These are phyloP conservation scores for Mrakia hoshinonis DNA, from an alignment of 768 basidiomycete species.

Conservation along the genomic window DNA sequence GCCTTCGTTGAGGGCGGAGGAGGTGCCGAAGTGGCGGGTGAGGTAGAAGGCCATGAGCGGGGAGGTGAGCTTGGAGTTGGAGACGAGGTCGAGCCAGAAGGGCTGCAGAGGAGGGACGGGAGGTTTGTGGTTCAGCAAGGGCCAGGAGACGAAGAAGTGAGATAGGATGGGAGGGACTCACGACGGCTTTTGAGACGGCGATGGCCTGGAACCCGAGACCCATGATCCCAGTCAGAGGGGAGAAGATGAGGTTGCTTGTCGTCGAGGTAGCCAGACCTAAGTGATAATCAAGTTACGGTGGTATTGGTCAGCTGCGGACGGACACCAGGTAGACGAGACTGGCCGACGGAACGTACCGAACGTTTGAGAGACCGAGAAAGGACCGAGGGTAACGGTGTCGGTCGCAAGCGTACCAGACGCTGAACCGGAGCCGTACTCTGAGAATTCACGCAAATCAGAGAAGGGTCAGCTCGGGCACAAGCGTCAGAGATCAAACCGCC, in stretches of 20 bases:
- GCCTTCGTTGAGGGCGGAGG: background rate
- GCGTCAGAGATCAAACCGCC: background rate
- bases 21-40: conserved; percentile 12
- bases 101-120: conserved; percentile 3
- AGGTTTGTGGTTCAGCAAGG: too few relatives aligned
- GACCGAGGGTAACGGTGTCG: conserved; percentile 17
- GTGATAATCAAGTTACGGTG: too few relatives aligned
- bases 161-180: background rate
- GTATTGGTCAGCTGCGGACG: background rate
- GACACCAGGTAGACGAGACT: background rate
- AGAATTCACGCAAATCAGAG: background rate
- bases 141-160: background rate
- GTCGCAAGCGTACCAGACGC: conserved; percentile 14
- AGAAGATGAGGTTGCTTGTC: conserved; percentile 11
- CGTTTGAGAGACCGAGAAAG: conserved; percentile 12
- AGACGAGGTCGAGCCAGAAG: conserved; percentile 12
- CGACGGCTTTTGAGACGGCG: background rate
- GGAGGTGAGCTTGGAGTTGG: background rate
- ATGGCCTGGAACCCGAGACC: conserved; percentile 15
- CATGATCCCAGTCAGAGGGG: conserved; percentile 19
- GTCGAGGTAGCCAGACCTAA: conserved; percentile 10
- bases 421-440: conserved; percentile 23
- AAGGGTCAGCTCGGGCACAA: background rate
- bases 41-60: conserved; percentile 22
- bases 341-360: conserved; percentile 13